Evolutionary conservation across 192 early-diverging fungal genomes (phyloP).

Genomic region (Ambispora gerdemannii): DNA sequence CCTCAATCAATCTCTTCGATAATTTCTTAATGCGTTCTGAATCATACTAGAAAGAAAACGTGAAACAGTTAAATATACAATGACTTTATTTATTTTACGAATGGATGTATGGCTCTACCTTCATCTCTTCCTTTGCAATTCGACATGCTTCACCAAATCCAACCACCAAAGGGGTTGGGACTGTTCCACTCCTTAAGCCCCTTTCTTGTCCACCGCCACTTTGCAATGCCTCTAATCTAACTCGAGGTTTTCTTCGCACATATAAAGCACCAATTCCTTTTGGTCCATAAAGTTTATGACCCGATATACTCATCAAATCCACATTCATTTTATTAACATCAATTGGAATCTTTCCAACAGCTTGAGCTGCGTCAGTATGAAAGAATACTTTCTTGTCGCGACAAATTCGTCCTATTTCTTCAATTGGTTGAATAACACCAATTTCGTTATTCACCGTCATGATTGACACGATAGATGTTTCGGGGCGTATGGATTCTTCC

Average conservation of each 20-base stretch:
- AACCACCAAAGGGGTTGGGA: conserved; percentile 84
- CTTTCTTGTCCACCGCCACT: conserved; percentile 96
- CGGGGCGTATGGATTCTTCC: conserved; percentile 81
- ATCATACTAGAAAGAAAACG: conserved; percentile 71
- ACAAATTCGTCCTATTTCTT: conserved; percentile 86
- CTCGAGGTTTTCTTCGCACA: conserved; percentile 88
- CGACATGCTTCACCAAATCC: conserved; percentile 88
- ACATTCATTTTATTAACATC: conserved; percentile 91
- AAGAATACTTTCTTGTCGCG: conserved; percentile 88
- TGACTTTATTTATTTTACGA: conserved; percentile 36
- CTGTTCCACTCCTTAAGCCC: conserved; percentile 90
- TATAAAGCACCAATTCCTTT: conserved; percentile 94
- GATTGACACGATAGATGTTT: conserved; percentile 87
- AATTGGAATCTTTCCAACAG: conserved; percentile 91
- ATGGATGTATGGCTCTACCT: too few relatives aligned
- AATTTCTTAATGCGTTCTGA: conserved; percentile 65
- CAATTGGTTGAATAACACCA: conserved; percentile 91
- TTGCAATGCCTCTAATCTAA: conserved; percentile 86
- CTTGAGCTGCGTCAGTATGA: conserved; percentile 97
- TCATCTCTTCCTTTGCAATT: conserved; percentile 76
- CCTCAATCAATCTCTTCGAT: conserved; percentile 74
- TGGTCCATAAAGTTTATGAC: conserved; percentile 98
- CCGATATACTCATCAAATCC: conserved; percentile 93
- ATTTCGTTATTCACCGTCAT: conserved; percentile 99
- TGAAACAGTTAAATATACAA: too few relatives aligned